Evolutionary conservation across 345 rosid genomes (phyloP), one percentile per base, ranked within the genome.

Genomic region (Microcos paniculata): DNA sequence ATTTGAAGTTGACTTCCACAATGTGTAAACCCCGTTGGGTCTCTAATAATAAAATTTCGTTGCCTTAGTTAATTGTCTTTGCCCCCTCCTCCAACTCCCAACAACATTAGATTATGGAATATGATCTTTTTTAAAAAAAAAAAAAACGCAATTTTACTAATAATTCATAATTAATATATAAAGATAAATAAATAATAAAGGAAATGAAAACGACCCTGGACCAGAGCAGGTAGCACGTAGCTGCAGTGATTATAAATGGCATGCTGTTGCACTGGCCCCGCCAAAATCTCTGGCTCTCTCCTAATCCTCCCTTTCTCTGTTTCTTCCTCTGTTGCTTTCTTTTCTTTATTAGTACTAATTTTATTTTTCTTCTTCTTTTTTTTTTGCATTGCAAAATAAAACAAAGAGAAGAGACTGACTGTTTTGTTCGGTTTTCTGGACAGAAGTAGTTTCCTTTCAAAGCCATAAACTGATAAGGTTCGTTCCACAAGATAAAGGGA

Each of bases 201-300:
- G 18, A 43, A 14, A 26, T 0, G 30, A 30, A 21, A 55, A 56
- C 30, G 16, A 23, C 31, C 30, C 30, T 9, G 61, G 30, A 15
- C 15, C 12, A 3, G 24, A 1, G 5, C 3, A 43, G 45, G 52
- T 59, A n/a, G n/a, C 6, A 35, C 40, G 40, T 35, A 35, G 3
- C n/a, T n/a, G 42, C 26, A 61, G 33, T 38, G 45, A 57, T 76
- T 58, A 62, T 63, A 73, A 21, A 55, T 56, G 72, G 61, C 59
- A 30, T 70, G 76, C 73, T 31, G 79, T 75, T 70, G 77, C 40
- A 66, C 42, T 45, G 77, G 53, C 71, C 76, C 71, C 79, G 87
- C 77, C 51, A 57, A 57, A 71, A 62, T 58, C 74, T 63, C 81
- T 78, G 68, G 24, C 31, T 57, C 62, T 70, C 56, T 62, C 12